Conservation (phyloP, 495 filamentous ascomycete genomes). For the Aspergillus homomorphus region DNA sequence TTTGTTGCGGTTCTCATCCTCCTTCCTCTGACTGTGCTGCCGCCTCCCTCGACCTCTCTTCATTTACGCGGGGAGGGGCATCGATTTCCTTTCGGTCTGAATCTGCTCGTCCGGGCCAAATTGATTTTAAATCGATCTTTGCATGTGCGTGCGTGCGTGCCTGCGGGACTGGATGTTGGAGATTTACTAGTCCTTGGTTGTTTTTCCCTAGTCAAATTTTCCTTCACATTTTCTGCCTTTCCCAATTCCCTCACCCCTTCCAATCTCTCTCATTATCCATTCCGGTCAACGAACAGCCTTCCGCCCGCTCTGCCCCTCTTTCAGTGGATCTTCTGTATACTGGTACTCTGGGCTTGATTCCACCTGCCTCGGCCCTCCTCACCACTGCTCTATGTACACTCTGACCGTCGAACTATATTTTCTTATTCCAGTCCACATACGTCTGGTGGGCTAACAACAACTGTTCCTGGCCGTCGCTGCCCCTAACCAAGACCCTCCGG, state of each 20-base stretch:
- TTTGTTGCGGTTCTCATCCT: not conserved
- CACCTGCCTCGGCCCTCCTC: not conserved
- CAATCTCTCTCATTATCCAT: not conserved
- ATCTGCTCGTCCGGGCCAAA: not conserved
- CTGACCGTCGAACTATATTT: not conserved
- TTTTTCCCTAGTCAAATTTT: slow-evolving; percentile 1
- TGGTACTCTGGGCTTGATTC: not conserved
- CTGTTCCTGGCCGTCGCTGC: not conserved
- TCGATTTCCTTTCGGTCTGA: not conserved
- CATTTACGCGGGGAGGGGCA: not conserved
- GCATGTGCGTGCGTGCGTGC: not conserved
- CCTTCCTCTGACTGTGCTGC: not conserved
- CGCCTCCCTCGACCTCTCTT: slow-evolving; percentile 1
- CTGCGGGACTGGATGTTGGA: not conserved
- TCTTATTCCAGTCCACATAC: not conserved
- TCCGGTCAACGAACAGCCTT: not conserved
- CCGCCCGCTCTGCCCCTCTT: slow-evolving; percentile 1
- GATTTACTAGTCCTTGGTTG: not conserved
- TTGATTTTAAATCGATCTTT: not conserved
- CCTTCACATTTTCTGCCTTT: slow-evolving; percentile 8
- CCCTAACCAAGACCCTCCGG: not conserved
- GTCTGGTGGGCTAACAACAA: not conserved
- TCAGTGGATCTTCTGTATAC: not conserved
- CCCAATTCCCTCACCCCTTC: slow-evolving; percentile 4
- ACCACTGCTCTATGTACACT: not conserved